Evolutionary conservation across 176 grass and related monocot species (phyloP).

Genomic region (Oryza coarctata): DNA sequence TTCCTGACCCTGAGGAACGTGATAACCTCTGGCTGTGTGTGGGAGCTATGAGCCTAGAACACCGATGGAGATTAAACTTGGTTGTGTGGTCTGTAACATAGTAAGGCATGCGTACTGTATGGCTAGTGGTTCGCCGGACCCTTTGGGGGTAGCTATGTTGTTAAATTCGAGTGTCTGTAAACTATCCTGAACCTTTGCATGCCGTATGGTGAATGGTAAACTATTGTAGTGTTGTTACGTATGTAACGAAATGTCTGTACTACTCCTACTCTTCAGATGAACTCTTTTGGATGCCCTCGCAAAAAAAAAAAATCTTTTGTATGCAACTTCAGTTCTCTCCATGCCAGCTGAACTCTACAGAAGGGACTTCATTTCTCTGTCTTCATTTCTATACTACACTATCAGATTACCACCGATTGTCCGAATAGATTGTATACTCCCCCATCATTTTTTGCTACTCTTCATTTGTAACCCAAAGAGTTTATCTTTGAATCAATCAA

Average conservation of each 20-base stretch:
- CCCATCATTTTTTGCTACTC: no score
- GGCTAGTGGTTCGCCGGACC: not conserved
- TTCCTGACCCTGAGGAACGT: not conserved
- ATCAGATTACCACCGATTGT: no score
- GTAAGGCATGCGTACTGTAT: not conserved
- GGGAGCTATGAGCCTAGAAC: not conserved
- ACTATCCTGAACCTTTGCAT: constrained; percentile 3
- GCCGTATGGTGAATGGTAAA: not conserved
- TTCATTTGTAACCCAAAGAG: no score
- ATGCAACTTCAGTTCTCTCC: no score
- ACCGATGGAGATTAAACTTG: not conserved
- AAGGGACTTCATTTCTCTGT: no score
- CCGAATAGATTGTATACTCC: no score
- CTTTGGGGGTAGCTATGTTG: not conserved
- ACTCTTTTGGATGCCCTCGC: no score
- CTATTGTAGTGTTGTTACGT: not conserved
- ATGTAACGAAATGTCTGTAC: not conserved
- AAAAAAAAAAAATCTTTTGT: no score
- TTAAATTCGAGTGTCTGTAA: constrained; percentile 14
- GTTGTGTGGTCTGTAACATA: not conserved
- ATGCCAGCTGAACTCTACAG: no score
- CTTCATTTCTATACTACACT: no score
- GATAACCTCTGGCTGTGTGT: not conserved
- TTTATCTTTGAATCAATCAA: no score
- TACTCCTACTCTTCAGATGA: no score